These are phyloP conservation scores for Podaxis sp. DNA, from an alignment of 768 basidiomycete species.

Conservation along the genomic window DNA sequence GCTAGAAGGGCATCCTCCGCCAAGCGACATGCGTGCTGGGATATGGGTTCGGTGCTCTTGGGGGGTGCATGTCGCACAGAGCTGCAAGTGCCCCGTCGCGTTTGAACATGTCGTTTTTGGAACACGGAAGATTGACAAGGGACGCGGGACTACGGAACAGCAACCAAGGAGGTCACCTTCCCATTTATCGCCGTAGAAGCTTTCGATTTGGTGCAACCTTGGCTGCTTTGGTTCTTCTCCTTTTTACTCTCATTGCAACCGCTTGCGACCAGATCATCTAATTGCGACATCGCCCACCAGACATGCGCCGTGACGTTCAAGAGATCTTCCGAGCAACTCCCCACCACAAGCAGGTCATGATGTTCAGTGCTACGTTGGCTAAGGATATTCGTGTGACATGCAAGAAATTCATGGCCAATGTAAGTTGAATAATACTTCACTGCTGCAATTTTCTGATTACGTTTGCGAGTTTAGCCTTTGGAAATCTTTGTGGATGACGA, in stretches of 20 bases:
- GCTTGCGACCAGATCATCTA: slow-evolving; percentile 57
- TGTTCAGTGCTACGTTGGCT: slow-evolving; percentile 98
- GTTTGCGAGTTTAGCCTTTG: slow-evolving; percentile 63
- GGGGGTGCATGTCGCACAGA: not conserved
- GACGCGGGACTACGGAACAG: not conserved
- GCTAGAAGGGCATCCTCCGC: slow-evolving; percentile 15
- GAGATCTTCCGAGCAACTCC: slow-evolving; percentile 99
- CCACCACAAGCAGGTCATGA: slow-evolving; percentile 99
- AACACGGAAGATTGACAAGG: slow-evolving; percentile 5
- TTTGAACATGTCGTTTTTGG: not conserved
- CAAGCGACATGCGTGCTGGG: not conserved
- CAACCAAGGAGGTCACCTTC: slow-evolving; percentile 14
- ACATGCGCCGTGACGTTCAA: slow-evolving; percentile 99
- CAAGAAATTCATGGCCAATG: slow-evolving; percentile 99
- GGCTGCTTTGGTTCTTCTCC: slow-evolving; percentile 37
- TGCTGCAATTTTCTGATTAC: not conserved
- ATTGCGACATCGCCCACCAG: slow-evolving; percentile 76
- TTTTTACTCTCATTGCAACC: slow-evolving; percentile 49
- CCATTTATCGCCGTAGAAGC: slow-evolving; percentile 1
- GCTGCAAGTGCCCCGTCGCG: not conserved
- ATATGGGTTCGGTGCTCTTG: slow-evolving; percentile 1
- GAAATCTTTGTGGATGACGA: slow-evolving; percentile 99
- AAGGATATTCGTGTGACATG: slow-evolving; percentile 97
- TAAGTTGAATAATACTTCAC: slow-evolving; percentile 38
- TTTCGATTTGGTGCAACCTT: slow-evolving; percentile 21